phyloP scores from a whole-genome alignment of 164 flowering plant species.

The Vitis amurensis region DNA sequence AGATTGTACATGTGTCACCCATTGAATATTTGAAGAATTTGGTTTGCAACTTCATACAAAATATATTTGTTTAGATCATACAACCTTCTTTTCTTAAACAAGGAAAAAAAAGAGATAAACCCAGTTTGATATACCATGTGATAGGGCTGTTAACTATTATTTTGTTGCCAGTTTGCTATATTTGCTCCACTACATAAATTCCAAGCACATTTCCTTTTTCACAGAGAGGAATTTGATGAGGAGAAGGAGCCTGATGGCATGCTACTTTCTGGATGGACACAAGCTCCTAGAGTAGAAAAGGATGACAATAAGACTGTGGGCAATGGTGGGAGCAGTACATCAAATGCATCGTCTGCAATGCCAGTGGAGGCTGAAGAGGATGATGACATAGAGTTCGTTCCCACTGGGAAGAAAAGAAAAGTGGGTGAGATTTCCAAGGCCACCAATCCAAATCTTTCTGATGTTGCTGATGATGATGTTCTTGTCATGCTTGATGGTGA shows the following conservation, averaged over 20 bases:
- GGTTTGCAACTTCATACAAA: background rate
- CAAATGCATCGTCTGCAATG: slow-evolving; percentile 29
- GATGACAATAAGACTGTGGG: slow-evolving; percentile 26
- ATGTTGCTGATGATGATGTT: slow-evolving; percentile 28
- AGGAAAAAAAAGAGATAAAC: no score
- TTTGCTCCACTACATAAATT: background rate
- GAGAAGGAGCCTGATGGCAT: slow-evolving; percentile 95
- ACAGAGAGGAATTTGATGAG: slow-evolving; percentile 92
- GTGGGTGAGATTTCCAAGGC: slow-evolving; percentile 34
- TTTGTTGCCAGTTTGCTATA: background rate
- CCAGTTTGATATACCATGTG: no score
- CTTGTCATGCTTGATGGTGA: slow-evolving; percentile 44
- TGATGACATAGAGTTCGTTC: slow-evolving; percentile 36
- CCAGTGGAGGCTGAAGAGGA: slow-evolving; percentile 30
- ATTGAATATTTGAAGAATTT: no score
- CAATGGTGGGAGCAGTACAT: slow-evolving; percentile 50
- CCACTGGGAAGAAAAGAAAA: slow-evolving; percentile 63
- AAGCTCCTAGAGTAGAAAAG: slow-evolving; percentile 37
- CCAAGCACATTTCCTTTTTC: background rate
- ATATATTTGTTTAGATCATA: background rate
- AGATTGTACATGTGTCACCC: no score
- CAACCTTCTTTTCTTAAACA: background rate
- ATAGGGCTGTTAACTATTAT: no score
- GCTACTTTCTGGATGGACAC: slow-evolving; percentile 87
- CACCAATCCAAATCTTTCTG: slow-evolving; percentile 9